These are phyloP conservation scores for Diaporthe eres DNA, from an alignment of 2,329 filamentous ascomycete genomes.

Conservation along the genomic window DNA sequence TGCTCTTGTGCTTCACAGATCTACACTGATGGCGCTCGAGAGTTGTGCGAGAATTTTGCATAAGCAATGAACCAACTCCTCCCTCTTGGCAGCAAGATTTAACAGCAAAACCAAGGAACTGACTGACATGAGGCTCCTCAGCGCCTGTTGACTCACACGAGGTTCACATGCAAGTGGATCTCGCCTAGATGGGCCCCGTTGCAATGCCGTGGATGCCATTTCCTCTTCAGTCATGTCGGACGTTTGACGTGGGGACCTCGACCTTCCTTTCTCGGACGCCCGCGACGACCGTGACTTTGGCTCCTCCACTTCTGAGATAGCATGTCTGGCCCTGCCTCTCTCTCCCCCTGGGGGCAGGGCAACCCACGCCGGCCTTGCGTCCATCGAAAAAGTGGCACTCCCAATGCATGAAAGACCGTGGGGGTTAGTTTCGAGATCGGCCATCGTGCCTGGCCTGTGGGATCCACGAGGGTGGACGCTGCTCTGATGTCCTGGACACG, in stretches of 20 bases:
- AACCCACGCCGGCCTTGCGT: neutral
- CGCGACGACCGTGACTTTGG: slow-evolving; percentile 11
- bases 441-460: neutral
- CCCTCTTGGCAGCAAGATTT: neutral
- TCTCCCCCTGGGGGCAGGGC: neutral
- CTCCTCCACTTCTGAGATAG: neutral
- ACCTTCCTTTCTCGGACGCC: slow-evolving; percentile 25
- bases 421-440: slow-evolving; percentile 27
- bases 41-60: neutral
- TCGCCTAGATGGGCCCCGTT: slow-evolving; percentile 3
- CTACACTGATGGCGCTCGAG: neutral
- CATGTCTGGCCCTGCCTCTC: neutral
- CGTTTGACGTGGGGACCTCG: slow-evolving; percentile 4
- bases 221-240: neutral
- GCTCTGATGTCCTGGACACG: neutral
- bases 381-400: slow-evolving; percentile 1
- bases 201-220: neutral
- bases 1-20: neutral
- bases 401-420: slow-evolving; percentile 1
- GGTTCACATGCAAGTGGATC: slow-evolving; percentile 6
- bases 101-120: neutral
- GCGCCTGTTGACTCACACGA: neutral
- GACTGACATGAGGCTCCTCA: neutral
- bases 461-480: neutral
- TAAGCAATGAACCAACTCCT: neutral